Conservation (phyloP, 176 grass and related monocot species). For the Aechmea fasciata region DNA sequence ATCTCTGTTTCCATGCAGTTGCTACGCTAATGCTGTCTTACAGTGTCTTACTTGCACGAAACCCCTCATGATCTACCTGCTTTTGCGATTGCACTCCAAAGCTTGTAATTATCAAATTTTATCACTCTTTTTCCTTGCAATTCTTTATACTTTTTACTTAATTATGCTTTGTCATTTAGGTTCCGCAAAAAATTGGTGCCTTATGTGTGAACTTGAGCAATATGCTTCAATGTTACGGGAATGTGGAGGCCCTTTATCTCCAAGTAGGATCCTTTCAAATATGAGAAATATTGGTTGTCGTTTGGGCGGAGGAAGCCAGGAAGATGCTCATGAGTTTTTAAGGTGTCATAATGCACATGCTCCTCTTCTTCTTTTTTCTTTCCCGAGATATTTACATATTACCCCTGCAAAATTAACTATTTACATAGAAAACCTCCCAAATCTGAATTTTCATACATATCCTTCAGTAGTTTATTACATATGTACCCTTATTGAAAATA, state of each 20-base stretch:
- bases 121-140: not conserved
- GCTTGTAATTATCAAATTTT: constrained; percentile 65
- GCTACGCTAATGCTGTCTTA: constrained; percentile 99
- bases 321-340: constrained; percentile 99
- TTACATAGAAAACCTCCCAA: too few relatives aligned
- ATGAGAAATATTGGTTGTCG: constrained; percentile 81
- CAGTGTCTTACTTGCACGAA: constrained; percentile 95
- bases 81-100: constrained; percentile 88
- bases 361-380: constrained; percentile 11
- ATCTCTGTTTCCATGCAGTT: constrained; percentile 42
- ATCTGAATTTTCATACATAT: too few relatives aligned
- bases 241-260: constrained; percentile 66
- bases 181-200: constrained; percentile 82
- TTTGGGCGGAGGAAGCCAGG: constrained; percentile 93
- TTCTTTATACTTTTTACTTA: constrained; percentile 9
- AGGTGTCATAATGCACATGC: constrained; percentile 34
- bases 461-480: too few relatives aligned
- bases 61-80: constrained; percentile 96
- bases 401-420: too few relatives aligned
- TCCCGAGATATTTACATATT: not conserved
- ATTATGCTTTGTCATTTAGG: constrained; percentile 43
- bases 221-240: constrained; percentile 83
- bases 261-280: constrained; percentile 90
- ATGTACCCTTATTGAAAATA: too few relatives aligned
- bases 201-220: constrained; percentile 98